These are phyloP conservation scores for Lepraria neglecta DNA, from an alignment of 495 filamentous ascomycete species.

Conservation along the genomic window DNA sequence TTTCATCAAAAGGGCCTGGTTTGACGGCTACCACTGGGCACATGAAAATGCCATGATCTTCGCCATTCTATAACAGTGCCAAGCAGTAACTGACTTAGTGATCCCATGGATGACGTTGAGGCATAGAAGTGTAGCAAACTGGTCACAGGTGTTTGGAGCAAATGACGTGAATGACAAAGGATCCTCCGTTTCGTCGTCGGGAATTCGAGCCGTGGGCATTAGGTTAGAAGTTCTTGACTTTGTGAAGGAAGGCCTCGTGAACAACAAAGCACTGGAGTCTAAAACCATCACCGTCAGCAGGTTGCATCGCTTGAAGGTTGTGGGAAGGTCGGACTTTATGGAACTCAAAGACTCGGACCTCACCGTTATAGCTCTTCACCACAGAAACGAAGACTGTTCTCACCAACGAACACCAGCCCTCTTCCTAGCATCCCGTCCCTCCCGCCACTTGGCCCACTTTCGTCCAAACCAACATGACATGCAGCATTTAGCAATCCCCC, in stretches of 20 bases:
- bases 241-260: slow-evolving; percentile 14
- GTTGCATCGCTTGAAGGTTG: slow-evolving; percentile 44
- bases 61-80: slow-evolving; percentile 37
- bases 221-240: slow-evolving; percentile 30
- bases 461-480: too few species aligned
- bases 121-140: slow-evolving; percentile 38
- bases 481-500: too few species aligned
- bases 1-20: slow-evolving; percentile 47
- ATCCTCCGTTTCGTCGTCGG: slow-evolving; percentile 39
- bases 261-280: slow-evolving; percentile 29
- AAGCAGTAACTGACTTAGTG: slow-evolving; percentile 35
- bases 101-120: slow-evolving; percentile 47
- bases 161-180: slow-evolving; percentile 20
- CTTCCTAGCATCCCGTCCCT: too few species aligned
- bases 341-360: slow-evolving; percentile 45
- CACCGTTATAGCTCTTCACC: slow-evolving; percentile 34
- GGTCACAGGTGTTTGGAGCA: slow-evolving; percentile 36
- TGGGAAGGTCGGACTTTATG: slow-evolving; percentile 45
- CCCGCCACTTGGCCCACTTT: too few species aligned
- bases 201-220: slow-evolving; percentile 41
- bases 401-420: too few species aligned
- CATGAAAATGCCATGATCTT: slow-evolving; percentile 42
- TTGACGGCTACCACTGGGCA: slow-evolving; percentile 45
- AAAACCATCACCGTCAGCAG: slow-evolving; percentile 36
- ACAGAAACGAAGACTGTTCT: too few species aligned